Evolutionary conservation across 1,284 basidiomycete species (phyloP).

Genomic region (Irpex rosettiformis): DNA sequence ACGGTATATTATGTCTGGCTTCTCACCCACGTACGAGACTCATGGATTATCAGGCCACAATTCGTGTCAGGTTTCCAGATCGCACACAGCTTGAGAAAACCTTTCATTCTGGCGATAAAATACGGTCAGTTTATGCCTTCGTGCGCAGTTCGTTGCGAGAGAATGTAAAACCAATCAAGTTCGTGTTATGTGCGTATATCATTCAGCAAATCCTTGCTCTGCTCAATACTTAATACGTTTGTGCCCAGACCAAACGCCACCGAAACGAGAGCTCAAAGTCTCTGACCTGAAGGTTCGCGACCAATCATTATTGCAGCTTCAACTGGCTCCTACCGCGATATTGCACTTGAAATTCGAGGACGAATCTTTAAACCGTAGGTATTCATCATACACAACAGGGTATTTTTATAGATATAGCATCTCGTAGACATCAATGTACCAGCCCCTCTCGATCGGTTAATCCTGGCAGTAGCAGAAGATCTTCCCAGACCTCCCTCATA

Average conservation of each 20-base stretch:
- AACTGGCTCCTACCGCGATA: conserved; percentile 77
- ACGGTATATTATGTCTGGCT: conserved; percentile 42
- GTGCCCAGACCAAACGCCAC: conserved; percentile 69
- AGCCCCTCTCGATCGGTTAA: conserved; percentile 61
- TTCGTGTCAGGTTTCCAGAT: conserved; percentile 80
- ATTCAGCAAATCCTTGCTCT: too few relatives aligned
- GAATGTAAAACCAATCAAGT: conserved; percentile 71
- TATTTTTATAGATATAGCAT: neutral
- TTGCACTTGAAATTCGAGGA: conserved; percentile 76
- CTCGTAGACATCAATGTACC: conserved; percentile 33
- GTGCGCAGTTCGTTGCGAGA: conserved; percentile 71
- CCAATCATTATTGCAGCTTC: conserved; percentile 63
- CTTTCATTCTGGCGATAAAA: conserved; percentile 75
- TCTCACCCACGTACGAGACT: neutral
- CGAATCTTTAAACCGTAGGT: conserved; percentile 64
- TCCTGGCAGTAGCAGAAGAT: conserved; percentile 57
- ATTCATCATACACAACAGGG: neutral
- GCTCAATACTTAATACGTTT: neutral
- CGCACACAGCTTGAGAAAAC: conserved; percentile 78
- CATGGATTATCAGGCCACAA: conserved; percentile 54
- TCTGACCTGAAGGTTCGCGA: conserved; percentile 70
- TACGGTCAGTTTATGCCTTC: conserved; percentile 79
- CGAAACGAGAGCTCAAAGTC: conserved; percentile 77
- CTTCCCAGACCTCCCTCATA: conserved; percentile 50
- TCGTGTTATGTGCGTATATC: conserved; percentile 68